Conservation (phyloP, 176 grass and related monocot species). For the Ampelocalamus luodianensis region DNA sequence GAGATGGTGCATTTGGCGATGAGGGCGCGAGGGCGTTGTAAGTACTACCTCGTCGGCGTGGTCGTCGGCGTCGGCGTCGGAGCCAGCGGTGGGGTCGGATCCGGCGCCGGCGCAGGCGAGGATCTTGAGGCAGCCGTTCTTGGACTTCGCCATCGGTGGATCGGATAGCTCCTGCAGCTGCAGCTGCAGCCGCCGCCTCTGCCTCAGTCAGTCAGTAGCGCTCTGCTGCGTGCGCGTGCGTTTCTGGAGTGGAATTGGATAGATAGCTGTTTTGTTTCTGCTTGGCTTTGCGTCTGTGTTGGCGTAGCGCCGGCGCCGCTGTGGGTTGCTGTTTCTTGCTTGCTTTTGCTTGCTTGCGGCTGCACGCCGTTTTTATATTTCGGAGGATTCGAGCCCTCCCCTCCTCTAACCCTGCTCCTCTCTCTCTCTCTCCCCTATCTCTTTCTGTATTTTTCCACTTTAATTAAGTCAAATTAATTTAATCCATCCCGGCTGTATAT, state of each 20-base stretch:
- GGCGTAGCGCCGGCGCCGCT: background rate
- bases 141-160: conserved; percentile 53
- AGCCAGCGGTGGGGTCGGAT: conserved; percentile 50
- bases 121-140: conserved; percentile 80
- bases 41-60: conserved; percentile 54
- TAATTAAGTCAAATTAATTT: background rate
- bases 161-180: conserved; percentile 11
- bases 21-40: background rate
- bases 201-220: conserved; percentile 28
- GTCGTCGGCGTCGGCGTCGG: conserved; percentile 54
- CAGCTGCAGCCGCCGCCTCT: background rate
- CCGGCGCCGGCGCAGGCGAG: conserved; percentile 61
- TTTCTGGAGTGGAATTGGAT: conserved; percentile 35
- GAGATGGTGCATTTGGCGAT: conserved; percentile 29
- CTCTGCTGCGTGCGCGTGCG: conserved; percentile 34
- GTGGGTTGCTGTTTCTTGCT: conserved; percentile 1
- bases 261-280: conserved; percentile 23
- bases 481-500: background rate
- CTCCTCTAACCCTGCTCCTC: background rate
- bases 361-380: conserved; percentile 48
- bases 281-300: conserved; percentile 20
- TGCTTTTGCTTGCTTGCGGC: conserved; percentile 18
- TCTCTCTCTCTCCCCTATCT: too few species aligned
- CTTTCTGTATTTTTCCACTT: background rate
- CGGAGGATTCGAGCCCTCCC: conserved; percentile 37